These are phyloP conservation scores for Coemansia sp. DNA, from an alignment of 192 early-diverging fungal species.

Conservation along the genomic window DNA sequence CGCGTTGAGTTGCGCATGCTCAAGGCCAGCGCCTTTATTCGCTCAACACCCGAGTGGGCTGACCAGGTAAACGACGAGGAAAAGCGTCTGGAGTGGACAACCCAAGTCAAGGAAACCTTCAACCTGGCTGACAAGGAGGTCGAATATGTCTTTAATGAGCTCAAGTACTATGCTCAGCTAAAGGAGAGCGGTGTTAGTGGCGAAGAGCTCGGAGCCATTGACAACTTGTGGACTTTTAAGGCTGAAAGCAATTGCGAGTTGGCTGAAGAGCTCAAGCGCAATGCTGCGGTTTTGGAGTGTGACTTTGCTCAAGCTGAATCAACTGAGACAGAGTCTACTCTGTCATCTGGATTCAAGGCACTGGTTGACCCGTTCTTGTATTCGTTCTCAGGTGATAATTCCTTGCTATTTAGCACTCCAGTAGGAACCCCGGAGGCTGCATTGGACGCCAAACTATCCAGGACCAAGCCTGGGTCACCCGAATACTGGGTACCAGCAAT, in stretches of 20 bases:
- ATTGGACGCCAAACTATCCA: neutral
- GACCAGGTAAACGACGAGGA: neutral
- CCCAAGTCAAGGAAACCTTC: neutral
- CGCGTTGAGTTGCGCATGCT: neutral
- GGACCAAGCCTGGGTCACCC: neutral
- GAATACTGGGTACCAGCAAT: neutral
- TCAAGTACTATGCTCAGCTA: constrained; percentile 25
- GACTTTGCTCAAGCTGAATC: neutral
- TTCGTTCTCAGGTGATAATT: neutral
- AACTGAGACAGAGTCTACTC: neutral
- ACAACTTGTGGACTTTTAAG: constrained; percentile 14
- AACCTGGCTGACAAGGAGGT: constrained; percentile 19
- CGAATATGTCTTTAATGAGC: constrained; percentile 27
- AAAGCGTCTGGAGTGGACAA: neutral
- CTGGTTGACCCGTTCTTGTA: neutral
- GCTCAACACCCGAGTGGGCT: neutral
- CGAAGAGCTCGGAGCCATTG: constrained; percentile 33
- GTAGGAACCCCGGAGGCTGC: neutral
- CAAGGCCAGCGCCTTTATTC: constrained; percentile 2
- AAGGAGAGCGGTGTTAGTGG: constrained; percentile 2
- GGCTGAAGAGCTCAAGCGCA: neutral
- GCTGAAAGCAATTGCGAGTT: neutral
- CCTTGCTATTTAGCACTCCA: neutral
- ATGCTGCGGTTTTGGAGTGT: neutral
- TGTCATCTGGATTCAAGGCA: neutral